Percentiles rank a stretch among this genome's conserved stretches.
Conservation (phyloP, 495 filamentous ascomycete species). For the Thozetella sp. region DNA sequence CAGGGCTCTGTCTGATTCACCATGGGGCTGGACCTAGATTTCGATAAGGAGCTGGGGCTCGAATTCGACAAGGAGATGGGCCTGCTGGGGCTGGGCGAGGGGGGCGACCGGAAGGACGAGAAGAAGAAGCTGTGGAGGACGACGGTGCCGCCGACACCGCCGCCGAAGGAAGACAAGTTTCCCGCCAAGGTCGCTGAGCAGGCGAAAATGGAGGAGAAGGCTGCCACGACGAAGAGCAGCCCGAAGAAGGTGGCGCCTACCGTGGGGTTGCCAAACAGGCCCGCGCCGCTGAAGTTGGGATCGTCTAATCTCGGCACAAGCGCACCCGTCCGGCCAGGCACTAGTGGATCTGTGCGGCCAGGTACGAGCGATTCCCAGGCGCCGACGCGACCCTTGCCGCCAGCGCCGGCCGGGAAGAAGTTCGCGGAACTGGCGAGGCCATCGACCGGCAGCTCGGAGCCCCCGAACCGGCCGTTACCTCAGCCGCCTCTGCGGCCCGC, state of each 20-base stretch:
- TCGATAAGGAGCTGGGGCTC: constrained; percentile 20
- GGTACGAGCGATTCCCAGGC: background rate
- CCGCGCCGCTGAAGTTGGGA: constrained; percentile 5
- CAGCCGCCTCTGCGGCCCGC: constrained; percentile 20
- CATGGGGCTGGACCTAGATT: constrained; percentile 18
- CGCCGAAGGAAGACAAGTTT: constrained; percentile 15
- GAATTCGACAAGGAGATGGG: constrained; percentile 10
- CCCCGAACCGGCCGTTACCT: constrained; percentile 28
- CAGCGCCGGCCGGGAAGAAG: background rate
- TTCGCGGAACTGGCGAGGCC: constrained; percentile 2
- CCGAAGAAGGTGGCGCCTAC: background rate
- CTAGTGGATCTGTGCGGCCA: background rate
- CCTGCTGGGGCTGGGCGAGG: constrained; percentile 7
- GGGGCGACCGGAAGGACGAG: background rate
- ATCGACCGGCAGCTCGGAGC: constrained; percentile 11
- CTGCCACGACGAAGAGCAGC: background rate
- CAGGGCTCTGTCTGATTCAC: background rate
- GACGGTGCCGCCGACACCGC: constrained; percentile 24
- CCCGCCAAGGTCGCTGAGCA: background rate
- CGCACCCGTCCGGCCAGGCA: constrained; percentile 16
- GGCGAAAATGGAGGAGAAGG: background rate
- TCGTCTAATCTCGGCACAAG: constrained; percentile 6
- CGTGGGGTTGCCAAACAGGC: constrained; percentile 5
- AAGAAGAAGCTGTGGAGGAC: constrained; percentile 7
- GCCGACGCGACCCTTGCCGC: background rate